These are phyloP conservation scores for Arthroderma uncinatum DNA, from an alignment of 2,329 filamentous ascomycete genomes.

Conservation along the genomic window DNA sequence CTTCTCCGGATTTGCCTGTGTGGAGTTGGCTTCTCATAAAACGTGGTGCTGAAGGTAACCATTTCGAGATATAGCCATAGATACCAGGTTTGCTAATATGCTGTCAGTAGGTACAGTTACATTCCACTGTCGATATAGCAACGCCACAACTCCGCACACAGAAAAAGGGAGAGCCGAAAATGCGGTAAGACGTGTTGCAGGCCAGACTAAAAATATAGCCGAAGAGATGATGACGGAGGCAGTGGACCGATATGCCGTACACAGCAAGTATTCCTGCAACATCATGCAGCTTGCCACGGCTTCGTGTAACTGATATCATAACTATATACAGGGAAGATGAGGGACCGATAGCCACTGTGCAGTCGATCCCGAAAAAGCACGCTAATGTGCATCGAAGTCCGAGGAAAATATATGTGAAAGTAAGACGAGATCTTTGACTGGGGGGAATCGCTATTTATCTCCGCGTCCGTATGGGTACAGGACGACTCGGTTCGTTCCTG, in stretches of 20 bases:
- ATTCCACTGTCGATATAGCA: too few species aligned
- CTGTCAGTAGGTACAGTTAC: background rate
- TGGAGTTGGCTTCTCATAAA: too few species aligned
- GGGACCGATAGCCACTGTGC: background rate
- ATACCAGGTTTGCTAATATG: background rate
- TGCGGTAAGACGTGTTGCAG: background rate
- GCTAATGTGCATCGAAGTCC: background rate
- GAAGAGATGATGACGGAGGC: background rate
- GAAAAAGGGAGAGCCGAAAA: background rate
- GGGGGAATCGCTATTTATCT: slow-evolving; percentile 1
- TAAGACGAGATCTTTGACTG: background rate
- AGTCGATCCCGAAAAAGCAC: background rate
- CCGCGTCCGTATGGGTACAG: background rate
- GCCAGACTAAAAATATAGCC: background rate
- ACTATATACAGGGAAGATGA: background rate
- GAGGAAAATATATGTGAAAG: background rate
- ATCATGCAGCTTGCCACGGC: background rate
- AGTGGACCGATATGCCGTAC: background rate
- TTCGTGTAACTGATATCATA: background rate
- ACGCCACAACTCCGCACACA: too few species aligned
- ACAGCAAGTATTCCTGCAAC: background rate
- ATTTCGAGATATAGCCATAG: background rate
- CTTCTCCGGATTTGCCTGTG: too few species aligned
- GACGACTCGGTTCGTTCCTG: background rate
- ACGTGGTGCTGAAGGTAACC: too few species aligned